phyloP scores from a whole-genome alignment of 371 early-diverging fungal genomes.

The Mortierella sp. region DNA sequence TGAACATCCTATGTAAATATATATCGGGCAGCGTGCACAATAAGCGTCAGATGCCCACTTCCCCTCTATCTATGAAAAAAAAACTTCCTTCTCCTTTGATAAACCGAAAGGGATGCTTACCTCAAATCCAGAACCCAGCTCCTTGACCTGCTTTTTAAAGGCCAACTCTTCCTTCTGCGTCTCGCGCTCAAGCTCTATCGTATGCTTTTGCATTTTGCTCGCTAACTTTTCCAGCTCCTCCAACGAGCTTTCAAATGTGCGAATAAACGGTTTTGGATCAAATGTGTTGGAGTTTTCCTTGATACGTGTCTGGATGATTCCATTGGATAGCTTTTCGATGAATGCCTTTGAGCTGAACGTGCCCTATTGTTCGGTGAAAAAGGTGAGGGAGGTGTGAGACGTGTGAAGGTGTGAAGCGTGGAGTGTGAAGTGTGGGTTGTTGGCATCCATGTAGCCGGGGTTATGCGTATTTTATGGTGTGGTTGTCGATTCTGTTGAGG shows the following conservation, averaged over 20 bases:
- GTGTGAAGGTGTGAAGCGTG: neutral
- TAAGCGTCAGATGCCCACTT: neutral
- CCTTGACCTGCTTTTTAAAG: slow-evolving; percentile 80
- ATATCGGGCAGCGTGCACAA: neutral
- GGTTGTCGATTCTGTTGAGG: neutral
- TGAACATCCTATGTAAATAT: slow-evolving; percentile 76
- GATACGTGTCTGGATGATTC: slow-evolving; percentile 57
- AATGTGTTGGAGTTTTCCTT: slow-evolving; percentile 62
- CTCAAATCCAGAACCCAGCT: slow-evolving; percentile 80
- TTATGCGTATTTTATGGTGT: neutral
- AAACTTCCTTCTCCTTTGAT: neutral
- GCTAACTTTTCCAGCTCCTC: slow-evolving; percentile 86
- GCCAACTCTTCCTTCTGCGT: slow-evolving; percentile 81
- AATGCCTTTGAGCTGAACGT: slow-evolving; percentile 54
- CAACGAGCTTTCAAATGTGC: slow-evolving; percentile 88
- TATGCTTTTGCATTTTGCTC: slow-evolving; percentile 83
- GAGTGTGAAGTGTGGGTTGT: neutral
- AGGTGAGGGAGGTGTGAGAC: neutral
- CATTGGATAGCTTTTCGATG: slow-evolving; percentile 51
- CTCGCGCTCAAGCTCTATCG: slow-evolving; percentile 86
- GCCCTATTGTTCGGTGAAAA: slow-evolving; percentile 21
- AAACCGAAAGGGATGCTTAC: slow-evolving; percentile 56
- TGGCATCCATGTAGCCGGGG: neutral
- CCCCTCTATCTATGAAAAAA: neutral
- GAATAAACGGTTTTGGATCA: slow-evolving; percentile 90